A percentile compares a stretch with the other conserved stretches of the same genome.
Evolutionary conservation across 805 yeast genomes (phyloP).

Genomic region (Wickerhamomyces bisporus): DNA sequence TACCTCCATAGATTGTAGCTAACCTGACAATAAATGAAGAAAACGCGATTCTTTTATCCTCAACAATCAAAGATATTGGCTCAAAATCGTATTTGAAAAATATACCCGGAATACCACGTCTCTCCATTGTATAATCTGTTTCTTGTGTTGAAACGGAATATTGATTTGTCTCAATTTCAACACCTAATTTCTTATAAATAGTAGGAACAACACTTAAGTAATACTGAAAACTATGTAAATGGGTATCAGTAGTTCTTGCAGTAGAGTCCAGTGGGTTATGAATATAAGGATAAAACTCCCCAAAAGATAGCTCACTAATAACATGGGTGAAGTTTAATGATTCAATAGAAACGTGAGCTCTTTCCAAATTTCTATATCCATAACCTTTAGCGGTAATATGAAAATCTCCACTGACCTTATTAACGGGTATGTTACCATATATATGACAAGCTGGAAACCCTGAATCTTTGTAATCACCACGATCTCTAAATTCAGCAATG

Average conservation of each 20-base stretch:
- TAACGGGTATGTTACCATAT: conserved; percentile 78
- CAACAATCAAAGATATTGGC: conserved; percentile 66
- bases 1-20: conserved; percentile 80
- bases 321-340: conserved; percentile 76
- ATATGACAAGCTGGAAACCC: conserved; percentile 80
- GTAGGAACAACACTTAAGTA: conserved; percentile 83
- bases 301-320: conserved; percentile 84
- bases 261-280: conserved; percentile 85
- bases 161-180: conserved; percentile 74
- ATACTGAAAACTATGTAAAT: conserved; percentile 54
- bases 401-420: conserved; percentile 79
- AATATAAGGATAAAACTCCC: conserved; percentile 81
- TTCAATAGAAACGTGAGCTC: conserved; percentile 41
- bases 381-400: conserved; percentile 76
- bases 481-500: conserved; percentile 56
- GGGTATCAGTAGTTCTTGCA: conserved; percentile 47
- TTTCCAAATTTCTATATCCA: conserved; percentile 44
- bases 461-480: conserved; percentile 33
- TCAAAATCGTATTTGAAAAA: conserved; percentile 85
- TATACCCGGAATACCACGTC: conserved; percentile 60
- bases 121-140: conserved; percentile 17
- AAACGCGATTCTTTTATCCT: conserved; percentile 72
- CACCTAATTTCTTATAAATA: conserved; percentile 62
- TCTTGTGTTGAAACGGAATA: conserved; percentile 64
- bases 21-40: conserved; percentile 70